phyloP scores from a whole-genome alignment of 306 rosid genomes.

The Argentina anserina region DNA sequence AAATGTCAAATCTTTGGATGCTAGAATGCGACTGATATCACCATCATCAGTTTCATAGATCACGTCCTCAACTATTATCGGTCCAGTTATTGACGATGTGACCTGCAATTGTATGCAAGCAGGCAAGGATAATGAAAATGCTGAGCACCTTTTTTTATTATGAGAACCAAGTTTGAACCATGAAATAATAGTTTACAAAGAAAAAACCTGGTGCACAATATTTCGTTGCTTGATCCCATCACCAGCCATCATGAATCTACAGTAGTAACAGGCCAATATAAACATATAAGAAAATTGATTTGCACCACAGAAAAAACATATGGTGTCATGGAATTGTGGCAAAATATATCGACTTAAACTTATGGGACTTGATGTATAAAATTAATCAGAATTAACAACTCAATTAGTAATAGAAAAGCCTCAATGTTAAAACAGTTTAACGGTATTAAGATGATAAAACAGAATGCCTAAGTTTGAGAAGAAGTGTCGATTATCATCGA shows the following conservation, averaged over 20 bases:
- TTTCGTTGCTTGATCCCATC: constrained; percentile 87
- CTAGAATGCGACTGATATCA: constrained; percentile 52
- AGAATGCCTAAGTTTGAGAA: background rate
- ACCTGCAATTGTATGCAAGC: constrained; percentile 49
- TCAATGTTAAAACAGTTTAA: background rate
- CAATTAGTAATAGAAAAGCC: background rate
- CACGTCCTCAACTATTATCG: constrained; percentile 81
- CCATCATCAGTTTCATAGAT: constrained; percentile 63
- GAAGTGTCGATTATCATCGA: background rate
- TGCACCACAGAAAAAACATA: constrained; percentile 8
- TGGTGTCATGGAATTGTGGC: background rate
- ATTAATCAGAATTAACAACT: background rate
- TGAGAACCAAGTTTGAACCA: background rate
- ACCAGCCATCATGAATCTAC: constrained; percentile 92
- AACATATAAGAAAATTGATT: constrained; percentile 30
- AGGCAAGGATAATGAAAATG: constrained; percentile 23
- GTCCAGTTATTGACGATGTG: constrained; percentile 76
- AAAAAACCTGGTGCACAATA: constrained; percentile 60
- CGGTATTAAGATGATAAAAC: background rate
- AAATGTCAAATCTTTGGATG: constrained; percentile 63
- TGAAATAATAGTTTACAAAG: background rate
- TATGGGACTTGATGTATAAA: no score
- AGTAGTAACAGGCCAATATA: constrained; percentile 24
- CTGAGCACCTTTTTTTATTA: background rate
- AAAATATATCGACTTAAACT: constrained; percentile 14